Evolutionary conservation across 2,329 filamentous ascomycete species (phyloP).

Genomic region (Fusarium graminum): DNA sequence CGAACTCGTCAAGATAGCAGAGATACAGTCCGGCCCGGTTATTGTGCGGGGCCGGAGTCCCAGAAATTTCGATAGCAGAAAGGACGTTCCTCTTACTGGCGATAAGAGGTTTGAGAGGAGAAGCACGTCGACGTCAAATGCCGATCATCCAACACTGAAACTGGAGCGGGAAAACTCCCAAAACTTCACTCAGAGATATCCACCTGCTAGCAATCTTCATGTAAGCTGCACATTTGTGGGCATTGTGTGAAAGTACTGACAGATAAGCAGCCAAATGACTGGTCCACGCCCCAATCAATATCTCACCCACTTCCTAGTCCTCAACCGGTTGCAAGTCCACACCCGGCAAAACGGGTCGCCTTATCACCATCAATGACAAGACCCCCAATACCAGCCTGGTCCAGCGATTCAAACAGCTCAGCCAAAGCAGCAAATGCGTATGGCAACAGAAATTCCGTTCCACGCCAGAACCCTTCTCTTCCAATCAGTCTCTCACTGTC

Average conservation of each 20-base stretch:
- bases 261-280: constrained; percentile 58
- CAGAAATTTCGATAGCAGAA: constrained; percentile 91
- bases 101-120: constrained; percentile 64
- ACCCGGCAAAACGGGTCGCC: constrained; percentile 66
- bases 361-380: constrained; percentile 64
- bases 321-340: constrained; percentile 55
- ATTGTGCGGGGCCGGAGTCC: constrained; percentile 94
- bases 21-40: constrained; percentile 91
- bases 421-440: constrained; percentile 41
- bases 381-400: constrained; percentile 68
- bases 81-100: constrained; percentile 80
- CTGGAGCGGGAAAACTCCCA: constrained; percentile 52
- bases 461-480: constrained; percentile 50
- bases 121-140: constrained; percentile 54
- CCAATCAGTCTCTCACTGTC: constrained; percentile 69
- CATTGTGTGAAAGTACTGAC: constrained; percentile 26
- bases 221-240: constrained; percentile 45
- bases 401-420: constrained; percentile 52
- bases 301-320: constrained; percentile 50
- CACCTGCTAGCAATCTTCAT: constrained; percentile 53
- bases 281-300: constrained; percentile 58
- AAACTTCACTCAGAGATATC: constrained; percentile 49
- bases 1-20: constrained; percentile 80
- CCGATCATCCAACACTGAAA: constrained; percentile 52
- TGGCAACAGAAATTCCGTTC: constrained; percentile 39